These are phyloP conservation scores for Dothistroma pini DNA, from an alignment of 2,329 filamentous ascomycete species.

Conservation along the genomic window DNA sequence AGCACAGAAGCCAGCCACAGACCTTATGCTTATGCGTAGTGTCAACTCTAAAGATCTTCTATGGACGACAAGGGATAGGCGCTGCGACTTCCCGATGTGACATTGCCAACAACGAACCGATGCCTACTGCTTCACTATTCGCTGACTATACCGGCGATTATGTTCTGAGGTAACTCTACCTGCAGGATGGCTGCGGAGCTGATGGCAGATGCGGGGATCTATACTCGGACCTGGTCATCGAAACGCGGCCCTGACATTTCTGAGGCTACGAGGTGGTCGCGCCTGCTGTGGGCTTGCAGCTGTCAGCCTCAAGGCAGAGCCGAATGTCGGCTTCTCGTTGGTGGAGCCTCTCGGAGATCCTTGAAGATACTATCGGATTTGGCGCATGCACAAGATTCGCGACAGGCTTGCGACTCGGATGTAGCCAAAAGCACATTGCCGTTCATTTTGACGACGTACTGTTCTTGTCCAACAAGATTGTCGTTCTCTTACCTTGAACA, in stretches of 20 bases:
- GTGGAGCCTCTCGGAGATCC: slow-evolving; percentile 10
- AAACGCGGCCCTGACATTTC: neutral
- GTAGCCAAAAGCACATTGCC: slow-evolving; percentile 5
- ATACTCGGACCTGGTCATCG: neutral
- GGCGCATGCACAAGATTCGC: slow-evolving; percentile 6
- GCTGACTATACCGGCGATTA: neutral
- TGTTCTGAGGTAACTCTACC: neutral
- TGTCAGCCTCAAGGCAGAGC: neutral
- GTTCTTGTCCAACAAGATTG: slow-evolving; percentile 8
- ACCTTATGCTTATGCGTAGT: slow-evolving; percentile 26
- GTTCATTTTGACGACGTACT: neutral
- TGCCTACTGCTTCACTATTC: slow-evolving; percentile 2
- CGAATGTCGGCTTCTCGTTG: neutral
- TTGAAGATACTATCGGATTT: slow-evolving; percentile 14
- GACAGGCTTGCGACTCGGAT: slow-evolving; percentile 6
- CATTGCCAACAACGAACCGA: slow-evolving; percentile 5
- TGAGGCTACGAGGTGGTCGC: neutral
- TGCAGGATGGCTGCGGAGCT: neutral
- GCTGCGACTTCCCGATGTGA: slow-evolving; percentile 24
- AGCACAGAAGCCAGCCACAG: slow-evolving; percentile 14
- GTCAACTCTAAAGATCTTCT: slow-evolving; percentile 16
- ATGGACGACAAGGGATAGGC: slow-evolving; percentile 16
- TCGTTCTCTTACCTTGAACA: slow-evolving; percentile 5
- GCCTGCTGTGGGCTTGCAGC: neutral
- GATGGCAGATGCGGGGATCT: neutral